Base-by-base conservation (phyloP, 306 rosid genomes). In the Lagenaria siceraria region DNA sequence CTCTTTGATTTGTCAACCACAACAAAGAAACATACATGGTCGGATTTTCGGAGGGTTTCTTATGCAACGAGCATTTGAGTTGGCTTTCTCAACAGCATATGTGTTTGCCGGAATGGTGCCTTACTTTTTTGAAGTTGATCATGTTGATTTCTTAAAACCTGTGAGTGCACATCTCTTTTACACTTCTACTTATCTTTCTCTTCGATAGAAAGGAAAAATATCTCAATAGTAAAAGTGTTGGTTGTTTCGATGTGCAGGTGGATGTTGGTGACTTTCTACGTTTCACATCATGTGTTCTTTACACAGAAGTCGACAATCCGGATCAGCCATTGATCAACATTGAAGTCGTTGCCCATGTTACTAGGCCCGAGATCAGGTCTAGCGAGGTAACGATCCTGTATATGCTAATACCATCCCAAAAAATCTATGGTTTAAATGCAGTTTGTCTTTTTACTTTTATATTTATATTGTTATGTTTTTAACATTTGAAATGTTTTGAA, bases 271-370 rank as follows among this genome's bases (percentile, higher is more conserved):
- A 95, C 78, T 95, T 95, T 87, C 79, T 92, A 83, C 95, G 98
- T 62, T 87, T 92, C 83, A 89, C 87, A 80, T 96, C 99, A 3
- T 92, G 97, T 60, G 93, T 96, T 36, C 82, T 95, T 36, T 92
- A 89, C 90, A 90, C 97, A 1, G 92, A 90, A 83, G 77, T 78
- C 46, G 87, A 90, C 17, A 83, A 92, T 73, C 91, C 91, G 3
- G 96, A 92, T 83, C 89, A 89, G 79, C 99, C 99, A 74, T 88
- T 90, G 19, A 95, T 95, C 87, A 89, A 87, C 31, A 83, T 92
- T 31, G 99, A 95, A 89, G 99, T 95, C 35, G 97, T 95, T 84
- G 97, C 99, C 77, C 99, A 95, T 78, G 99, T 95, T 49, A 92
- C 92, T 14, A 85, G 92, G 87, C 99, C 98, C 0, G 98, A 95